Percentiles rank a stretch among this genome's conserved stretches.
phyloP scores from a whole-genome alignment of 225 moss, liverwort and hornwort species.

The Rhytidiadelphus loreus region DNA sequence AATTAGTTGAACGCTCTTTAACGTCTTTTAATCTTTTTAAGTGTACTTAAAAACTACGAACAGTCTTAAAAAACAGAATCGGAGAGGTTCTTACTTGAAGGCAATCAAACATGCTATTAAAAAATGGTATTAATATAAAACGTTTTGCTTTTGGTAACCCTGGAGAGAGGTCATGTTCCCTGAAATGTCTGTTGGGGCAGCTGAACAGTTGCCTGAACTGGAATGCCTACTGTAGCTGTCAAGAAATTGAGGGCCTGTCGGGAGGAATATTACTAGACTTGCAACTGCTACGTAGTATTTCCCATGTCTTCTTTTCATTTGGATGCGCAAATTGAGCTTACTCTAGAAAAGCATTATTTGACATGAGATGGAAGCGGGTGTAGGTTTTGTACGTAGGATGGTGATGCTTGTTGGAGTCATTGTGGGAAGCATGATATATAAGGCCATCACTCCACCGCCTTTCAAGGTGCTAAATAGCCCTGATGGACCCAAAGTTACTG shows the following conservation, averaged over 20 bases:
- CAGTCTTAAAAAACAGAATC: neutral
- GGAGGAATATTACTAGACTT: neutral
- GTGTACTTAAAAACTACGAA: no score
- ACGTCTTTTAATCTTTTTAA: neutral
- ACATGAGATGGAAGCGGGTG: neutral
- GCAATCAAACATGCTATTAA: neutral
- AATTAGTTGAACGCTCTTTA: neutral
- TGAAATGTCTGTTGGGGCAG: neutral
- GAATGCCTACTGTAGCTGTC: neutral
- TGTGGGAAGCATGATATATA: conserved; percentile 43
- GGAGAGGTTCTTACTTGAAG: neutral
- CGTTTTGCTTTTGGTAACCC: neutral
- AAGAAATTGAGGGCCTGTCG: neutral
- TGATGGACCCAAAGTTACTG: conserved; percentile 66
- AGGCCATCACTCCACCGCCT: conserved; percentile 44
- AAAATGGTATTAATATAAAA: no score
- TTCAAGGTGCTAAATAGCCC: conserved; percentile 40
- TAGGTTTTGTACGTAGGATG: conserved; percentile 38
- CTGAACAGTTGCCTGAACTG: neutral
- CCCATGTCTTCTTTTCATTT: neutral
- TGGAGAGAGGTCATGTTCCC: neutral
- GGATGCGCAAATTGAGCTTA: neutral
- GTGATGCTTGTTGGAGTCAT: conserved; percentile 45
- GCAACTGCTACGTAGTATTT: neutral
- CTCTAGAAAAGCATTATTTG: neutral